Conservation (phyloP, 495 filamentous ascomycete species). For the Penicillium roqueforti region DNA sequence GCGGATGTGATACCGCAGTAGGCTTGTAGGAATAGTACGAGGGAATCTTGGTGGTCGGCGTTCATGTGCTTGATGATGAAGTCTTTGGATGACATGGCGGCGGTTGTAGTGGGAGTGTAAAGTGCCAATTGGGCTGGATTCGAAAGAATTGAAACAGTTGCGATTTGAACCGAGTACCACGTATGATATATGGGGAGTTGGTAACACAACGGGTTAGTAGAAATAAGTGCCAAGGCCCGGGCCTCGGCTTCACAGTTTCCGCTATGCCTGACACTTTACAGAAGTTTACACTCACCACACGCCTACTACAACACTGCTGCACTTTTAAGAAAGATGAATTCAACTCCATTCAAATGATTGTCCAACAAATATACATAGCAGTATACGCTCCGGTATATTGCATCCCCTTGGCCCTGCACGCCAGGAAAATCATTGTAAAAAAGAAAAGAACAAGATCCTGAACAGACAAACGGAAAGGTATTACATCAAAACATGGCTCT, state of each 20-base stretch:
- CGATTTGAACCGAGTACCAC: background rate
- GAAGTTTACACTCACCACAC: background rate
- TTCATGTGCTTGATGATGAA: constrained; percentile 81
- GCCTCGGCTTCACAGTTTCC: constrained; percentile 15
- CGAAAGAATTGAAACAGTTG: background rate
- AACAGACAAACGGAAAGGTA: background rate
- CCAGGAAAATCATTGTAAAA: background rate
- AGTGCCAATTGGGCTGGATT: background rate
- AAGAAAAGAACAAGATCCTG: background rate
- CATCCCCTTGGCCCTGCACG: constrained; percentile 1
- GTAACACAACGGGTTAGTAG: background rate
- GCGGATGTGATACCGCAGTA: constrained; percentile 48
- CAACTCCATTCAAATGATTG: background rate
- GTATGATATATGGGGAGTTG: background rate
- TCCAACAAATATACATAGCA: constrained; percentile 5
- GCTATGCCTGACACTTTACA: background rate
- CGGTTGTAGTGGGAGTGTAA: background rate
- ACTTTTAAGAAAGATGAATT: background rate
- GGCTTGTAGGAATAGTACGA: constrained; percentile 63
- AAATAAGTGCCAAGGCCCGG: constrained; percentile 19
- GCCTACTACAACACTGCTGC: background rate
- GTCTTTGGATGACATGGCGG: constrained; percentile 42
- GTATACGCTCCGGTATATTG: background rate
- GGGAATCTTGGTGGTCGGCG: constrained; percentile 62
- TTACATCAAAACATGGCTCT: constrained; percentile 10